These are phyloP conservation scores for Citrus medica DNA, from an alignment of 345 rosid genomes.

Conservation along the genomic window DNA sequence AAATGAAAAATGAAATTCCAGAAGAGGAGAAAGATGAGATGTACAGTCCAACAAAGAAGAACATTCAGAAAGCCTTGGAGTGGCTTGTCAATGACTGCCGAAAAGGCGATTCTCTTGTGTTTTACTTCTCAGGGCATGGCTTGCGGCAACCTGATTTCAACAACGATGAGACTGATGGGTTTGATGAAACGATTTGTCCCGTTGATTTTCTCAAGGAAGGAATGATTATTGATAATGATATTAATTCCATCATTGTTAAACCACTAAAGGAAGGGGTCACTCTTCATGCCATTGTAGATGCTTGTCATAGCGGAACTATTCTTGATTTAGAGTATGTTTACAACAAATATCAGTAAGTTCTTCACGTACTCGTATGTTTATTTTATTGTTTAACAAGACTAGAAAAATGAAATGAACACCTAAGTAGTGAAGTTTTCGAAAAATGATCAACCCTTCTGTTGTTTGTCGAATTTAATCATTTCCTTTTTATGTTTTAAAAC, in stretches of 20 bases:
- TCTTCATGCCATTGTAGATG: conserved; percentile 62
- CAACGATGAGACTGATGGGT: conserved; percentile 54
- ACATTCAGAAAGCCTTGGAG: conserved; percentile 35
- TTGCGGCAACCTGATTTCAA: conserved; percentile 36
- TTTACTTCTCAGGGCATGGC: conserved; percentile 69
- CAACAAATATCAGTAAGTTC: conserved; percentile 27
- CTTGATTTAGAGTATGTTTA: conserved; percentile 48
- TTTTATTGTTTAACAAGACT: too few species aligned
- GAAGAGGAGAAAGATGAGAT: conserved; percentile 29
- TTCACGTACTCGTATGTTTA: too few species aligned
- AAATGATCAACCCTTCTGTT: too few species aligned
- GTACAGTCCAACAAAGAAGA: conserved; percentile 40
- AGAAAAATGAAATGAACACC: too few species aligned
- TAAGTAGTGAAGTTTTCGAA: too few species aligned
- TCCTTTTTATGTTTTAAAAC: too few species aligned
- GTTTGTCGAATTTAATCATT: too few species aligned
- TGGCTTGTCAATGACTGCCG: conserved; percentile 51
- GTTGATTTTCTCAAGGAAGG: conserved; percentile 47
- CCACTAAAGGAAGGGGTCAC: conserved; percentile 44
- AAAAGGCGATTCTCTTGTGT: conserved; percentile 46
- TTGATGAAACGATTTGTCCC: conserved; percentile 55
- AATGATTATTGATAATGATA: conserved; percentile 45
- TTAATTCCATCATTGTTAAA: conserved; percentile 41
- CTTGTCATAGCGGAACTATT: conserved; percentile 71
- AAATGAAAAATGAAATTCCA: conserved; percentile 9